Conservation (phyloP, 1,284 basidiomycete species). For the Boletus nobilissimus region DNA sequence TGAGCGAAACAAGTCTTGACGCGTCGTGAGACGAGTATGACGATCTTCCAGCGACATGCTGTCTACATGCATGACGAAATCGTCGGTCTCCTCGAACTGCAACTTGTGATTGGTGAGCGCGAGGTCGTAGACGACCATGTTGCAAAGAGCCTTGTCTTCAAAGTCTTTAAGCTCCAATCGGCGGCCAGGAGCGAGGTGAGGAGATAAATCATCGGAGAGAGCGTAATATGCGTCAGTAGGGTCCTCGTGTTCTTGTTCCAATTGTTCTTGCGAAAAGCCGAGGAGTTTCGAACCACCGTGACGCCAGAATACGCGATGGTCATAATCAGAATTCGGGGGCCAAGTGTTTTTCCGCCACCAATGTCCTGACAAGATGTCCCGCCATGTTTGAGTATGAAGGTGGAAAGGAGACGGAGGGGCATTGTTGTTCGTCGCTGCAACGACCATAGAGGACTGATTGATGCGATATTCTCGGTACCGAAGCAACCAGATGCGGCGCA, state of each 20-base stretch:
- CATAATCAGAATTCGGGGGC: neutral
- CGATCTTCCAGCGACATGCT: neutral
- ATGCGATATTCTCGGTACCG: neutral
- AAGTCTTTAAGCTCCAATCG: slow-evolving; percentile 13
- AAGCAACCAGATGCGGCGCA: neutral
- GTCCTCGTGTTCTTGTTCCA: neutral
- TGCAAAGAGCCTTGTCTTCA: neutral
- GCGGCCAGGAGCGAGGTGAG: neutral
- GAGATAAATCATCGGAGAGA: neutral
- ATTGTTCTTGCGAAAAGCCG: slow-evolving; percentile 1
- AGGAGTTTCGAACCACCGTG: neutral
- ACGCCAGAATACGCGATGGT: slow-evolving; percentile 13
- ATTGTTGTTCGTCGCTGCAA: neutral
- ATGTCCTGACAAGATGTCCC: neutral
- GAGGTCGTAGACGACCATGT: neutral
- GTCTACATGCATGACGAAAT: slow-evolving; percentile 3
- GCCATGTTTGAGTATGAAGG: slow-evolving; percentile 15
- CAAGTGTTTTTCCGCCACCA: slow-evolving; percentile 9
- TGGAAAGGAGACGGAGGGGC: slow-evolving; percentile 13
- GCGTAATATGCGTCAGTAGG: neutral
- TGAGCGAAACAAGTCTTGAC: neutral
- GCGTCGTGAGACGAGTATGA: neutral
- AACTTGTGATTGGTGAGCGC: neutral
- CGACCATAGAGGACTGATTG: neutral
- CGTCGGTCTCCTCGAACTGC: neutral